These are phyloP conservation scores for Aspergillus sp. DNA, from an alignment of 2,329 filamentous ascomycete genomes.

Conservation along the genomic window DNA sequence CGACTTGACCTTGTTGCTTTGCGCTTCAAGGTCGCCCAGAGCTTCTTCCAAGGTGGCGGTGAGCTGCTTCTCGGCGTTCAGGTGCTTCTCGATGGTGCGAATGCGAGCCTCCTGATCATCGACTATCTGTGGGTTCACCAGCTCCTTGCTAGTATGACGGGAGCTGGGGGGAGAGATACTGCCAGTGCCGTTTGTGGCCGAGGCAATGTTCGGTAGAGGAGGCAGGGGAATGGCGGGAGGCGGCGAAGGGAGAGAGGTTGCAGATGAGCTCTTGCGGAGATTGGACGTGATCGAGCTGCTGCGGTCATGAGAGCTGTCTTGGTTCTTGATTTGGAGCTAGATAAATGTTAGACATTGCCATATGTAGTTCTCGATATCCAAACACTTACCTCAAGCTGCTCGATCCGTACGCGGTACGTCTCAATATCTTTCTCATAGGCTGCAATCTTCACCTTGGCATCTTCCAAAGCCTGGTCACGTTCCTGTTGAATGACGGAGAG, in stretches of 20 bases:
- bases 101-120: slow-evolving; percentile 96
- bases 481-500: slow-evolving; percentile 79
- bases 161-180: slow-evolving; percentile 62
- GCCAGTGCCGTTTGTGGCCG: slow-evolving; percentile 53
- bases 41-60: slow-evolving; percentile 95
- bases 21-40: slow-evolving; percentile 86
- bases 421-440: slow-evolving; percentile 71
- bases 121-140: slow-evolving; percentile 74
- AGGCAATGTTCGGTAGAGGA: slow-evolving; percentile 70
- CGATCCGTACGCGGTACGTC: slow-evolving; percentile 55
- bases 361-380: not conserved
- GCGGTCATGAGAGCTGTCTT: slow-evolving; percentile 52
- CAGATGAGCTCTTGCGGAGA: slow-evolving; percentile 80
- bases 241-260: slow-evolving; percentile 83
- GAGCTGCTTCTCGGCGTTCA: slow-evolving; percentile 93
- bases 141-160: slow-evolving; percentile 80
- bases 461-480: slow-evolving; percentile 73
- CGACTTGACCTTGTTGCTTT: slow-evolving; percentile 86
- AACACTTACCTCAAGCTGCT: slow-evolving; percentile 70
- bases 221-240: slow-evolving; percentile 95
- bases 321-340: slow-evolving; percentile 47
- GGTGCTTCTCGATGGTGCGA: slow-evolving; percentile 92
- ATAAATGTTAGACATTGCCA: slow-evolving; percentile 22
- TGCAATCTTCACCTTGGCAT: slow-evolving; percentile 67
- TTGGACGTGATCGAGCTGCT: slow-evolving; percentile 66